These are phyloP conservation scores for Pseudovirgaria hyperparasitica DNA, from an alignment of 2,329 filamentous ascomycete species.

Conservation along the genomic window DNA sequence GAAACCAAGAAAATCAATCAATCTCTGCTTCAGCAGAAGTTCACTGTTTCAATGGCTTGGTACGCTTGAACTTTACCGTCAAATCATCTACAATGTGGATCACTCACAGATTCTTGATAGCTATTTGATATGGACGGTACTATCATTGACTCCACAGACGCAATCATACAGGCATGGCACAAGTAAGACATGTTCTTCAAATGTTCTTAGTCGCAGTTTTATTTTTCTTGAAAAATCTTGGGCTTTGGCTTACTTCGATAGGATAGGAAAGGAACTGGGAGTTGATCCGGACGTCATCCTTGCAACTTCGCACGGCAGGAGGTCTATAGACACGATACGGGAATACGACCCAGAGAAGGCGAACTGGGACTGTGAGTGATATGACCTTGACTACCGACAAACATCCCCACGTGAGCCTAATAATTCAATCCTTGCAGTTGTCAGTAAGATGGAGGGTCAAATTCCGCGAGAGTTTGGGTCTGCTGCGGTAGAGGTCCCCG, in stretches of 20 bases:
- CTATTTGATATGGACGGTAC: slow-evolving; percentile 47
- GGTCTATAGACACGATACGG: slow-evolving; percentile 75
- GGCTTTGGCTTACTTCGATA: slow-evolving; percentile 20
- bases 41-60: slow-evolving; percentile 30
- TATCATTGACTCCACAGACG: slow-evolving; percentile 68
- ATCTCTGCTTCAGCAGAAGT: slow-evolving; percentile 29
- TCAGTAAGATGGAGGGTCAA: slow-evolving; percentile 62
- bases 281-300: slow-evolving; percentile 77
- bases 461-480: slow-evolving; percentile 66
- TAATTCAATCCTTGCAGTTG: slow-evolving; percentile 41
- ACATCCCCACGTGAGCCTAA: slow-evolving; percentile 1
- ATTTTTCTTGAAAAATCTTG: slow-evolving; percentile 1
- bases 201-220: slow-evolving; percentile 2
- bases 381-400: slow-evolving; percentile 1
- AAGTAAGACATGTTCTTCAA: slow-evolving; percentile 37
- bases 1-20: slow-evolving; percentile 15
- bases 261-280: slow-evolving; percentile 71
- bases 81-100: slow-evolving; percentile 2
- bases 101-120: slow-evolving; percentile 12
- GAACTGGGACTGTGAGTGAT: slow-evolving; percentile 75
- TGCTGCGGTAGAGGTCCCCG: slow-evolving; percentile 76
- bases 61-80: slow-evolving; percentile 11
- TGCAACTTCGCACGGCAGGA: slow-evolving; percentile 77
- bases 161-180: slow-evolving; percentile 68
- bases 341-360: slow-evolving; percentile 73